Conservation (phyloP, 2,329 filamentous ascomycete genomes). For the Cercospora canescens region DNA sequence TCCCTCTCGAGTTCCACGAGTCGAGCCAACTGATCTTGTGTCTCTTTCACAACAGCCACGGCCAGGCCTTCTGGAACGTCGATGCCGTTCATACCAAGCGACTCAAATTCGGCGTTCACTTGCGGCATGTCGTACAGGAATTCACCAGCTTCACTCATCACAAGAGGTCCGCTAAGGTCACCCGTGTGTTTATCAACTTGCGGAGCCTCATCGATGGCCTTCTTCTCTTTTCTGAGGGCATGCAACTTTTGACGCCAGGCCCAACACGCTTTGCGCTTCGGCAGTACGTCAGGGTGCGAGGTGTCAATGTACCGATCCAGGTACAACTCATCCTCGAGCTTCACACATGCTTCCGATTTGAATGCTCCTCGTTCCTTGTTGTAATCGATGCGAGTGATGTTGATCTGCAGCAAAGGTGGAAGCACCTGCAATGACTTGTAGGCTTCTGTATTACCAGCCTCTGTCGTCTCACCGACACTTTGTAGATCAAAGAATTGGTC, state of each 20-base stretch:
- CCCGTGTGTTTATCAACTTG: slow-evolving; percentile 12
- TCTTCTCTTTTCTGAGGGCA: slow-evolving; percentile 32
- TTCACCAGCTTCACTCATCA: slow-evolving; percentile 37
- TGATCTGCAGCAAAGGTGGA: slow-evolving; percentile 86
- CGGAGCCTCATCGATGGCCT: slow-evolving; percentile 25
- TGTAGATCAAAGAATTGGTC: slow-evolving; percentile 84
- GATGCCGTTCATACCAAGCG: slow-evolving; percentile 40
- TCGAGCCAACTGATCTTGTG: slow-evolving; percentile 47
- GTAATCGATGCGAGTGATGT: slow-evolving; percentile 79
- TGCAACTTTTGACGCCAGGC: slow-evolving; percentile 64
- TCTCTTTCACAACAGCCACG: slow-evolving; percentile 46
- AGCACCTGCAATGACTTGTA: slow-evolving; percentile 64
- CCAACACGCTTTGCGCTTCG: slow-evolving; percentile 71
- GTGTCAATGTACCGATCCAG: slow-evolving; percentile 84
- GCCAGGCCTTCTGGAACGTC: slow-evolving; percentile 45
- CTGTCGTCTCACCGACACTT: slow-evolving; percentile 60
- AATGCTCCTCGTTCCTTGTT: slow-evolving; percentile 59
- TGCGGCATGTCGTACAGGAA: slow-evolving; percentile 46
- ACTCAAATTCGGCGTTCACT: slow-evolving; percentile 40
- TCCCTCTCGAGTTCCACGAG: slow-evolving; percentile 40
- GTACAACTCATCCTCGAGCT: slow-evolving; percentile 78
- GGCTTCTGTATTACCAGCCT: slow-evolving; percentile 55
- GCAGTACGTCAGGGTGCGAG: slow-evolving; percentile 61
- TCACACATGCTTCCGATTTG: slow-evolving; percentile 77
- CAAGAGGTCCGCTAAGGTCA: slow-evolving; percentile 31